Evolutionary conservation across 164 flowering plant species (phyloP).

Genomic region (Sextonia rubra): DNA sequence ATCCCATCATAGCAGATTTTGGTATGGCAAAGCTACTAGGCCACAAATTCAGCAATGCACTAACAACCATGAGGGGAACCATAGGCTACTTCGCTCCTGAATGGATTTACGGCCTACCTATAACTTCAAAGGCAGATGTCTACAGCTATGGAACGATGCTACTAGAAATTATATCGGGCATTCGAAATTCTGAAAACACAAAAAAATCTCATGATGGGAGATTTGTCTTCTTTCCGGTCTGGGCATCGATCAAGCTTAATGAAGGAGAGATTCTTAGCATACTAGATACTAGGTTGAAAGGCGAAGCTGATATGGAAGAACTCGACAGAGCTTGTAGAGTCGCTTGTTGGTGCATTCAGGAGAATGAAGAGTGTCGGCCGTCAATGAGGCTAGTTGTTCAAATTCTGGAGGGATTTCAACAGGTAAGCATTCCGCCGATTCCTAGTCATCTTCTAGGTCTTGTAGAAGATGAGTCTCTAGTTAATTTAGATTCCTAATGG

Average conservation of each 20-base stretch:
- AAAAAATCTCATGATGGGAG: slow-evolving; percentile 14
- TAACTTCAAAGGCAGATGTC: slow-evolving; percentile 34
- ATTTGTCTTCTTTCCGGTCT: slow-evolving; percentile 20
- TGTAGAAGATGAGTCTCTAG: not conserved
- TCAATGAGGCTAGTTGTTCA: slow-evolving; percentile 35
- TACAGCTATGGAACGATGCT: slow-evolving; percentile 37
- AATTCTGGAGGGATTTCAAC: slow-evolving; percentile 30
- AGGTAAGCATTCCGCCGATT: slow-evolving; percentile 26
- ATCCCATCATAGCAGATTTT: slow-evolving; percentile 35
- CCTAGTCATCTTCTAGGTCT: slow-evolving; percentile 26
- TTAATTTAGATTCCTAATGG: not conserved
- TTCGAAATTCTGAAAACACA: slow-evolving; percentile 14
- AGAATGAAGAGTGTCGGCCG: slow-evolving; percentile 25
- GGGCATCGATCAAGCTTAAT: slow-evolving; percentile 20
- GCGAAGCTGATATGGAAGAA: slow-evolving; percentile 25
- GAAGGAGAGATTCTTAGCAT: slow-evolving; percentile 17
- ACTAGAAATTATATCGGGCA: slow-evolving; percentile 28
- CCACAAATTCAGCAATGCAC: slow-evolving; percentile 28
- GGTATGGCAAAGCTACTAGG: slow-evolving; percentile 34
- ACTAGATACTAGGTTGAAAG: slow-evolving; percentile 20
- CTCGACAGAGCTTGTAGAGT: slow-evolving; percentile 22
- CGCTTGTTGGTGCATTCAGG: slow-evolving; percentile 40
- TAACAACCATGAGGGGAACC: slow-evolving; percentile 39
- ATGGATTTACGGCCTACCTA: slow-evolving; percentile 31
- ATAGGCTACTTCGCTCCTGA: slow-evolving; percentile 41